Evolutionary conservation across 257 asterid species (phyloP).

Genomic region (Lycium barbarum): DNA sequence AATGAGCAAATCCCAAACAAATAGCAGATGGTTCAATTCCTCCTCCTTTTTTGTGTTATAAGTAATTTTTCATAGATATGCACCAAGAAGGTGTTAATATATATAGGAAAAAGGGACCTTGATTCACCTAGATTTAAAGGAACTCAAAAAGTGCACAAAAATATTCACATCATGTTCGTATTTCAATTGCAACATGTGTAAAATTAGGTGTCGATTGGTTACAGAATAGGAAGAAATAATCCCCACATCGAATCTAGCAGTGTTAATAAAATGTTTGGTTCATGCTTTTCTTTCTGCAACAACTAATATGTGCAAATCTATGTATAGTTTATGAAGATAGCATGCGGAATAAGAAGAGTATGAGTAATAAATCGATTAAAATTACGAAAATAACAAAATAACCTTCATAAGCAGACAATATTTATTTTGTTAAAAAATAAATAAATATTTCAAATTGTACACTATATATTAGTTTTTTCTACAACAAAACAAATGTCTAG

Average conservation of each 20-base stretch:
- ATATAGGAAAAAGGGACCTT: neutral
- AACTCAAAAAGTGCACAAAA: constrained; percentile 21
- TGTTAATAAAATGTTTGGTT: neutral
- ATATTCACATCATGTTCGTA: neutral
- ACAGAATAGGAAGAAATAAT: neutral
- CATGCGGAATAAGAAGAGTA: neutral
- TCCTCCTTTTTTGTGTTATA: neutral
- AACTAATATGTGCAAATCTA: neutral
- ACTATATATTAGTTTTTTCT: neutral
- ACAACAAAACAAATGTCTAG: neutral
- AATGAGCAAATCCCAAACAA: constrained; percentile 11
- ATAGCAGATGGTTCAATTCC: constrained; percentile 2
- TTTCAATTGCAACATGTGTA: constrained; percentile 8
- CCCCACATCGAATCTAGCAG: neutral
- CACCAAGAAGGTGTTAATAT: neutral
- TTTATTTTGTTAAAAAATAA: neutral
- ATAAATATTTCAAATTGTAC: neutral
- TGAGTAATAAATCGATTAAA: neutral
- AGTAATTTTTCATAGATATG: neutral
- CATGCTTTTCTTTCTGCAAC: neutral
- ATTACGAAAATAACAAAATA: neutral
- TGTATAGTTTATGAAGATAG: neutral
- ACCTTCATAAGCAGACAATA: constrained; percentile 1
- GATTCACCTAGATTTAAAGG: constrained; percentile 15
- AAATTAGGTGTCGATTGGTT: neutral